phyloP scores from a whole-genome alignment of 2,329 filamentous ascomycete species.

The Dactylella cylindrospora region DNA sequence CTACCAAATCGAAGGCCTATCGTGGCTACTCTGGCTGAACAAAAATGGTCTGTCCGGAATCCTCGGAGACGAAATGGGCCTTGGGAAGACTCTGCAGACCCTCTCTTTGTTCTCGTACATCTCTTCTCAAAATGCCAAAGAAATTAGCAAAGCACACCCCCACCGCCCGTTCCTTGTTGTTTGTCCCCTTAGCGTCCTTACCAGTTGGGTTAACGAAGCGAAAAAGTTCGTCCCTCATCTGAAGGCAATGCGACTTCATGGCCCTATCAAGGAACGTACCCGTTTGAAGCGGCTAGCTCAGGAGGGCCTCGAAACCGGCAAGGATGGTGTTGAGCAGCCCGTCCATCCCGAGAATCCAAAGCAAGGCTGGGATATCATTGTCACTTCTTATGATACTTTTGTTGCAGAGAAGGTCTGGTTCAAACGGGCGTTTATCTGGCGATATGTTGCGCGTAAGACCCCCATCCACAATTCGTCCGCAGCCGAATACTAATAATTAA shows the following conservation, averaged over 20 bases:
- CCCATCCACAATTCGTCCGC: slow-evolving; percentile 58
- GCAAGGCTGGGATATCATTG: slow-evolving; percentile 59
- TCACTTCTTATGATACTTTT: slow-evolving; percentile 41
- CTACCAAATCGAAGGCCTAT: slow-evolving; percentile 92
- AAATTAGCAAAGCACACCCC: slow-evolving; percentile 63
- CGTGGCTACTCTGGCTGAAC: slow-evolving; percentile 88
- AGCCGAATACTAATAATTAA: slow-evolving; percentile 54
- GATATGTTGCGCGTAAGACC: slow-evolving; percentile 60
- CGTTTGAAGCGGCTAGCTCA: slow-evolving; percentile 57
- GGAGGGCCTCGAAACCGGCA: slow-evolving; percentile 54
- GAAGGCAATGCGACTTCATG: slow-evolving; percentile 71
- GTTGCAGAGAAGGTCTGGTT: slow-evolving; percentile 54
- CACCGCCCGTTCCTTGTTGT: slow-evolving; percentile 78
- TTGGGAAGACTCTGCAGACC: slow-evolving; percentile 95
- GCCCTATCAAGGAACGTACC: slow-evolving; percentile 67
- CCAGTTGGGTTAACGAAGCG: slow-evolving; percentile 95
- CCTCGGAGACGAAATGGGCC: slow-evolving; percentile 93
- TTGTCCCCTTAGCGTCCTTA: slow-evolving; percentile 87
- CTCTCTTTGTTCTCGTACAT: slow-evolving; percentile 81
- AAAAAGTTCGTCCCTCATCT: slow-evolving; percentile 78
- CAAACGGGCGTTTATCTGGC: slow-evolving; percentile 58
- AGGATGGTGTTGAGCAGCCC: slow-evolving; percentile 56
- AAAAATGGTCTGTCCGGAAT: slow-evolving; percentile 80
- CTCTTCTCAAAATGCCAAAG: slow-evolving; percentile 54
- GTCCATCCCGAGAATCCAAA: slow-evolving; percentile 69